phyloP scores from a whole-genome alignment of 2,329 filamentous ascomycete species.

The Colletotrichum abscissum region DNA sequence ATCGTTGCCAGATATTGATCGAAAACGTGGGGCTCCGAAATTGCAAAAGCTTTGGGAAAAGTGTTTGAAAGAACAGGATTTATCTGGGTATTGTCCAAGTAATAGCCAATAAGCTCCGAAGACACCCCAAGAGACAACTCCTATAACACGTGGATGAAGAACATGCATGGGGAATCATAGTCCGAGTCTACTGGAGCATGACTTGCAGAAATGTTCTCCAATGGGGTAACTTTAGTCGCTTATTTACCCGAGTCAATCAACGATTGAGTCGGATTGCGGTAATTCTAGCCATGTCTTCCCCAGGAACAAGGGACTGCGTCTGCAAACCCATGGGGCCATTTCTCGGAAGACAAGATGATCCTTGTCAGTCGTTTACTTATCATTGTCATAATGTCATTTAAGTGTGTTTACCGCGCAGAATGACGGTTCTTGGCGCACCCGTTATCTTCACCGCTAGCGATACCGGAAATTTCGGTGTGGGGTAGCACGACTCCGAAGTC shows the following conservation, averaged over 20 bases:
- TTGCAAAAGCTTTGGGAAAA: too few relatives aligned
- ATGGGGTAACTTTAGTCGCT: slow-evolving; percentile 14
- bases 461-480: slow-evolving; percentile 34
- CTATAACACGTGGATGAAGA: neutral
- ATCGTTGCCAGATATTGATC: too few relatives aligned
- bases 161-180: neutral
- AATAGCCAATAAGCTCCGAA: neutral
- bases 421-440: slow-evolving; percentile 1
- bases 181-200: neutral
- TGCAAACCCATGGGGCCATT: slow-evolving; percentile 17
- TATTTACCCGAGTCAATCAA: slow-evolving; percentile 4
- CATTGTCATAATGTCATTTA: neutral
- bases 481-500: slow-evolving; percentile 11
- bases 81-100: accelerated
- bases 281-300: slow-evolving; percentile 1
- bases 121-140: neutral
- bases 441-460: slow-evolving; percentile 30
- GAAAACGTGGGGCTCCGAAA: too few relatives aligned
- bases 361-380: slow-evolving; percentile 8
- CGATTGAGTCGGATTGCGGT: slow-evolving; percentile 5
- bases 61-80: too few relatives aligned
- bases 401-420: neutral
- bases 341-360: slow-evolving; percentile 23
- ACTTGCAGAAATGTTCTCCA: neutral
- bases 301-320: slow-evolving; percentile 9